These are phyloP conservation scores for Termitomyces sp. DNA, from an alignment of 768 basidiomycete species.

Conservation along the genomic window DNA sequence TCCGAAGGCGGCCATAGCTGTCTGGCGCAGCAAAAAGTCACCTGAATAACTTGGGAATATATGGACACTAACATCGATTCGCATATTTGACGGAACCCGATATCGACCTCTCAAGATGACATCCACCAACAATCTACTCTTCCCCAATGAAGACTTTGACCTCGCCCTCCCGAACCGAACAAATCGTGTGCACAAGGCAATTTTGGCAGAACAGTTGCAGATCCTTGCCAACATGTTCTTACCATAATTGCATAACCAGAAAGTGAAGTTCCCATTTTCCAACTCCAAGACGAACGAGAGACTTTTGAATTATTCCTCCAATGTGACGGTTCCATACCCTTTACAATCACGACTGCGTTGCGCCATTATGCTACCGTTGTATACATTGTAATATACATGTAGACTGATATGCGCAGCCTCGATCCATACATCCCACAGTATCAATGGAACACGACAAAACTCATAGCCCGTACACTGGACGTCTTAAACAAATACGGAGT, in stretches of 20 bases:
- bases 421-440: constrained; percentile 4
- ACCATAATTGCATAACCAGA: not conserved
- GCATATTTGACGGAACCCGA: not conserved
- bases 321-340: too few species aligned
- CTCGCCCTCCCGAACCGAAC: not conserved
- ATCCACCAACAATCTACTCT: not conserved
- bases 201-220: constrained; percentile 4
- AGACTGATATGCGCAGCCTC: not conserved
- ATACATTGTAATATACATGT: too few species aligned
- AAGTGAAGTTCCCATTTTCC: not conserved
- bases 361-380: not conserved
- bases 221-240: constrained; percentile 9
- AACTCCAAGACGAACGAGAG: constrained; percentile 6
- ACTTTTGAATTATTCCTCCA: constrained; percentile 6
- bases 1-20: constrained; percentile 9
- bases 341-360: constrained; percentile 5
- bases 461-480: constrained; percentile 8
- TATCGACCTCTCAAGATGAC: not conserved
- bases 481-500: constrained; percentile 10
- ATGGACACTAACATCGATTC: not conserved
- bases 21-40: not conserved
- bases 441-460: not conserved
- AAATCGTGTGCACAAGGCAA: constrained; percentile 4
- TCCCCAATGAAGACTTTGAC: constrained; percentile 7
- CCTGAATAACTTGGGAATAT: not conserved